Percentiles rank a stretch among this genome's conserved stretches.
These are phyloP conservation scores for Heritiera littoralis DNA, from an alignment of 345 rosid species.

Conservation along the genomic window DNA sequence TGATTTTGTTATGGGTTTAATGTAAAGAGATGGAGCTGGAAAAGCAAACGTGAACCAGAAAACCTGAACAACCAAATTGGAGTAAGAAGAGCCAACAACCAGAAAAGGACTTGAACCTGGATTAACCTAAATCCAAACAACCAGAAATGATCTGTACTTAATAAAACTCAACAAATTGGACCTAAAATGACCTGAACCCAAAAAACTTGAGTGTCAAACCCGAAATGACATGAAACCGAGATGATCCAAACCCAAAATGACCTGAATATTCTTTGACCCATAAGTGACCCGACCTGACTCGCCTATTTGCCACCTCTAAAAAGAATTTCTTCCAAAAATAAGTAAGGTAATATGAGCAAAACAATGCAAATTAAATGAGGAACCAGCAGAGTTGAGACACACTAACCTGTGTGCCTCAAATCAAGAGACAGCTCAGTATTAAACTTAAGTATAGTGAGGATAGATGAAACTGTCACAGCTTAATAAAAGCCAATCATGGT, in stretches of 20 bases:
- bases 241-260: not conserved
- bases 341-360: not conserved
- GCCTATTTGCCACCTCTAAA: not conserved
- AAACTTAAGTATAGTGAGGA: not conserved
- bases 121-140: not conserved
- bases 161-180: too few relatives aligned
- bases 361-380: not conserved
- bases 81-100: not conserved
- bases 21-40: too few relatives aligned
- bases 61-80: not conserved
- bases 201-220: not conserved
- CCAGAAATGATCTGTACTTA: not conserved
- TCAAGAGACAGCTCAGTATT: constrained; percentile 1
- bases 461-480: not conserved
- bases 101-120: not conserved
- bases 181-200: not conserved
- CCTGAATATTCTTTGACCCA: not conserved
- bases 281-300: not conserved
- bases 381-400: not conserved
- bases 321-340: not conserved
- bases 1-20: not conserved
- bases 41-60: too few relatives aligned
- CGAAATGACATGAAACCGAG: not conserved
- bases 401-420: constrained; percentile 1
- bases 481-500: not conserved